Conservation (phyloP, 768 basidiomycete genomes). For the Hebeloma cylindrosporum region DNA sequence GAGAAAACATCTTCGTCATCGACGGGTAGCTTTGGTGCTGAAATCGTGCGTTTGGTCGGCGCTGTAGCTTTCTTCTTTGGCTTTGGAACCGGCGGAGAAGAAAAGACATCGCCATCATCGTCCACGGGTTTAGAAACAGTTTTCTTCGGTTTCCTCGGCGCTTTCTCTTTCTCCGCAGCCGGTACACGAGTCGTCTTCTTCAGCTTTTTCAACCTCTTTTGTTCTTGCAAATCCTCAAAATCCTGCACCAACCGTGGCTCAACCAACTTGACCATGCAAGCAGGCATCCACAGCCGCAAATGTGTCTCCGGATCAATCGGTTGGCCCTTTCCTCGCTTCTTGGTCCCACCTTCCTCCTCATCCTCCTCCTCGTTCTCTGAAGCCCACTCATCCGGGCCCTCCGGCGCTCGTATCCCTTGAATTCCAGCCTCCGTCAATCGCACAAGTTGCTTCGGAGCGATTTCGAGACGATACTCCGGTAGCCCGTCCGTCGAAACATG, state of each 20-base stretch:
- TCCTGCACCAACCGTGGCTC: conserved; percentile 64
- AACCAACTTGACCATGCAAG: conserved; percentile 68
- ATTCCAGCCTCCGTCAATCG: conserved; percentile 65
- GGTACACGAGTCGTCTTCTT: conserved; percentile 34
- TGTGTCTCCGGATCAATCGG: conserved; percentile 54
- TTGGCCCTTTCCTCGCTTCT: conserved; percentile 33
- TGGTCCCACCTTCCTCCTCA: conserved; percentile 45
- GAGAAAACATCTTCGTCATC: background rate
- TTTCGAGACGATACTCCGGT: conserved; percentile 79
- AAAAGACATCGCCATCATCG: conserved; percentile 11
- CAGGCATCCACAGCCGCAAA: conserved; percentile 80
- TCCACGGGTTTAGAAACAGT: conserved; percentile 3
- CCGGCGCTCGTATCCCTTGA: conserved; percentile 53
- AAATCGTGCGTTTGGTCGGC: background rate
- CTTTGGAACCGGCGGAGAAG: background rate
- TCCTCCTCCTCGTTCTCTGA: conserved; percentile 45
- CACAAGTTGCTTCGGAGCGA: conserved; percentile 68
- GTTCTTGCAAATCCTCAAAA: conserved; percentile 51
- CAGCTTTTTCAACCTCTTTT: conserved; percentile 52
- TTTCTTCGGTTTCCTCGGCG: conserved; percentile 10
- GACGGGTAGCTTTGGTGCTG: background rate
- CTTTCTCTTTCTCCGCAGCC: conserved; percentile 18
- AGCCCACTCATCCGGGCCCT: conserved; percentile 50
- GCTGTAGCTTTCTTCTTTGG: background rate
- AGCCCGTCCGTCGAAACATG: conserved; percentile 72